Evolutionary conservation across 169 alveolate genomes (phyloP).

Genomic region (Eimeria acervulina): DNA sequence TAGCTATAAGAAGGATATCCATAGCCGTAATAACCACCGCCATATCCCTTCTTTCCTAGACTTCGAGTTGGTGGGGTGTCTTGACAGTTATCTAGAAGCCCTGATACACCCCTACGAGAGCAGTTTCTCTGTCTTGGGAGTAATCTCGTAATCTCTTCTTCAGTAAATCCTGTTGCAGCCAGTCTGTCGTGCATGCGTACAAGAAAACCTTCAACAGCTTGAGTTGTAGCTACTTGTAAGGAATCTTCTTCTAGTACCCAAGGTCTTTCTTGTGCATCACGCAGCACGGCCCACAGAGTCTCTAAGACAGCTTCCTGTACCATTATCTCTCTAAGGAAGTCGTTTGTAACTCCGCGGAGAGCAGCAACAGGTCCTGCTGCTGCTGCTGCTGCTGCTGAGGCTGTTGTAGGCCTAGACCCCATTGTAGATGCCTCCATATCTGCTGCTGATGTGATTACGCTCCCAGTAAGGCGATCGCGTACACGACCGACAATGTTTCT

Average conservation of each 20-base stretch:
- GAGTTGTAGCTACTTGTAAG: neutral
- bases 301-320: conserved; percentile 38
- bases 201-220: conserved; percentile 29
- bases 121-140: neutral
- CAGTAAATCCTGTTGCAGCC: conserved; percentile 10
- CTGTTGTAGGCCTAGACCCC: neutral
- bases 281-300: conserved; percentile 26
- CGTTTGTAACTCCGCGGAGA: conserved; percentile 38
- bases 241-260: conserved; percentile 13
- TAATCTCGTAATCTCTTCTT: neutral
- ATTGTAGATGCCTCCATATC: neutral
- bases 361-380: neutral
- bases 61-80: neutral
- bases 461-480: neutral
- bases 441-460: neutral
- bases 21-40: neutral
- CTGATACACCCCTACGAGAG: neutral
- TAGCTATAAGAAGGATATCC: neutral
- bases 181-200: conserved; percentile 25
- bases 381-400: neutral
- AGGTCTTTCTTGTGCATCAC: conserved; percentile 29
- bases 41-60: neutral
- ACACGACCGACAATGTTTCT: neutral
- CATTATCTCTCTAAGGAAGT: conserved; percentile 31
- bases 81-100: neutral